A percentile compares a stretch with the other conserved stretches of the same genome.
Evolutionary conservation across 2,329 filamentous ascomycete genomes (phyloP).

Genomic region (Fusarium beomiforme): DNA sequence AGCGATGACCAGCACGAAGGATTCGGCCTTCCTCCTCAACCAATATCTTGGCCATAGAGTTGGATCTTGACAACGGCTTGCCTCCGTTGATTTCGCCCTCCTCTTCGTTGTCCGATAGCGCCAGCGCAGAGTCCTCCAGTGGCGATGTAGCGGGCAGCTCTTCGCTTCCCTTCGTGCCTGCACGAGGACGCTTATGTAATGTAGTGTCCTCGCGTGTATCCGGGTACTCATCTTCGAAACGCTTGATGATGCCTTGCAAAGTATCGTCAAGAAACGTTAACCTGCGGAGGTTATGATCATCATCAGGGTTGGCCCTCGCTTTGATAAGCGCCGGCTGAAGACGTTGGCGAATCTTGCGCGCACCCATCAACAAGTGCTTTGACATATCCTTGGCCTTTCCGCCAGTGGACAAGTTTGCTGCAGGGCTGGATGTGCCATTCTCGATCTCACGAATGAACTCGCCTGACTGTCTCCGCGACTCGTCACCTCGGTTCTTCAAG

Average conservation of each 20-base stretch:
- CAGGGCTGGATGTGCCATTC: conserved; percentile 58
- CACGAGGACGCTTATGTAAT: conserved; percentile 18
- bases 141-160: conserved; percentile 39
- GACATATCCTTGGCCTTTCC: conserved; percentile 90
- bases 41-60: conserved; percentile 63
- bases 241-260: conserved; percentile 88
- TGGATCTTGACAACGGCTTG: conserved; percentile 59
- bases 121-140: conserved; percentile 49
- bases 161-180: conserved; percentile 24
- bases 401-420: conserved; percentile 51
- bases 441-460: conserved; percentile 64
- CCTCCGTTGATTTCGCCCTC: conserved; percentile 57
- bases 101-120: conserved; percentile 60
- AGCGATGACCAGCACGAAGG: conserved; percentile 65
- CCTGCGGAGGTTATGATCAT: conserved; percentile 83
- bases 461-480: conserved; percentile 64
- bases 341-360: conserved; percentile 85
- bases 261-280: conserved; percentile 90
- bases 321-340: conserved; percentile 85
- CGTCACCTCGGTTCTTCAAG: conserved; percentile 78
- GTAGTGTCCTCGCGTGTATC: conserved; percentile 72
- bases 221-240: conserved; percentile 96
- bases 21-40: conserved; percentile 67
- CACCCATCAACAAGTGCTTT: conserved; percentile 86
- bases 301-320: conserved; percentile 72